Evolutionary conservation across 139 green algal species (phyloP).

Genomic region (Ettlia oleoabundans): DNA sequence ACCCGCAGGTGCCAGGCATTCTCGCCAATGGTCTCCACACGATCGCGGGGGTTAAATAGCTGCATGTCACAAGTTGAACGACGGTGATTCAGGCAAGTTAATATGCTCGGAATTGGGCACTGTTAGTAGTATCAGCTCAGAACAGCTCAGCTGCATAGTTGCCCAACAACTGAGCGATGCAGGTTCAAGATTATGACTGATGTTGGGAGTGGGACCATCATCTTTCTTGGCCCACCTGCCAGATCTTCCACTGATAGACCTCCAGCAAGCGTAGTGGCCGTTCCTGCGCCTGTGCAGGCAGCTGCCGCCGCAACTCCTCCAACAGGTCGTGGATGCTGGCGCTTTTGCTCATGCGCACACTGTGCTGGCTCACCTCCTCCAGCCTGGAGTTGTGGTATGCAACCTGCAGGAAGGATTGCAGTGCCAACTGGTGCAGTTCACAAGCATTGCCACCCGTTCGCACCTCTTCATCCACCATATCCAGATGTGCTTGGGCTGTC

Average conservation of each 20-base stretch:
- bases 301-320: conserved; percentile 59
- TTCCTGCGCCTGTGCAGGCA: conserved; percentile 34
- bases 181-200: too few relatives aligned
- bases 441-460: too few relatives aligned
- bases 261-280: conserved; percentile 85
- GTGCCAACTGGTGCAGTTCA: too few relatives aligned
- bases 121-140: too few relatives aligned
- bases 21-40: conserved; percentile 69
- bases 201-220: neutral
- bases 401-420: conserved; percentile 36
- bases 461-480: too few relatives aligned
- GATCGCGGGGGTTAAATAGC: conserved; percentile 57
- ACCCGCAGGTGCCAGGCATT: conserved; percentile 74
- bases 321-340: conserved; percentile 77
- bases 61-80: too few relatives aligned
- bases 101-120: too few relatives aligned
- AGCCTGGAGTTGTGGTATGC: conserved; percentile 77
- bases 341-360: conserved; percentile 71
- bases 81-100: too few relatives aligned
- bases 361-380: conserved; percentile 77
- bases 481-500: neutral
- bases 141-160: too few relatives aligned
- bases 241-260: conserved; percentile 56
- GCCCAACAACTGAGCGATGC: too few relatives aligned
- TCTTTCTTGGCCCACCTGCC: conserved; percentile 15